Evolutionary conservation across 2,329 filamentous ascomycete species (phyloP), one percentile per base, ranked within the genome.

Genomic region (Colletotrichum eremochloae): DNA sequence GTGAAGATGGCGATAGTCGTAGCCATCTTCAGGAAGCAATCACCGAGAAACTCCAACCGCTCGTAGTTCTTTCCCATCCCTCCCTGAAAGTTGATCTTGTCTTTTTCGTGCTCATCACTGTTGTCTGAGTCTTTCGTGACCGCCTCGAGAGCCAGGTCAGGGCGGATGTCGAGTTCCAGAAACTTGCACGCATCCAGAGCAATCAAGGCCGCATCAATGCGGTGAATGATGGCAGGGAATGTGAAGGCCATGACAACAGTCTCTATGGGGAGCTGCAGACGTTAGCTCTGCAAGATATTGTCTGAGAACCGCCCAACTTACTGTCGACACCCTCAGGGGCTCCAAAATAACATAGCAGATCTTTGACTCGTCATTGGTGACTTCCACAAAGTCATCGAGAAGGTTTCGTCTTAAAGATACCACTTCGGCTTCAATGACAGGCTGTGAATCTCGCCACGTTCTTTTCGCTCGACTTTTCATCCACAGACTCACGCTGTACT

Each of bases 1-100:
- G 92, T 92, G 79, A 93, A 98, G 0, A 97, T 86, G 0, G 95
- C 91, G 65, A 99, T 95, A 0, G 95, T 96, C 0, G 96, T 98
- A 14, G 94, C 94, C 91, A 98, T 96, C 82, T 99, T 99, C 71
- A 99, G 86, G 77, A 98, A 97, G 44, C 92, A 93, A 80, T 99
- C 96, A 0, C 96, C 96, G 2, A 98, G 86, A 72, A 98, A 97
- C 78, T 99, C 96, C 0, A 98, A 87, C 15, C 96, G 90, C 80
- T 99, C 96, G 77, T 99, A 99, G 76, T 98, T 98, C 50, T 92
- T 92, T 1, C 95, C 94, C 94, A 97, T 97, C 3, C 95, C 95
- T 60, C 88, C 85, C 76, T 95, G 93, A 58, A 95, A 91, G 75
- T 95, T 93, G 64, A 94, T 82, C 50, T 93, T 89, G 68, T 92